A percentile compares a stretch with the other conserved stretches of the same genome.
Conservation (phyloP, 257 asterid species). For the Penstemon davidsonii region DNA sequence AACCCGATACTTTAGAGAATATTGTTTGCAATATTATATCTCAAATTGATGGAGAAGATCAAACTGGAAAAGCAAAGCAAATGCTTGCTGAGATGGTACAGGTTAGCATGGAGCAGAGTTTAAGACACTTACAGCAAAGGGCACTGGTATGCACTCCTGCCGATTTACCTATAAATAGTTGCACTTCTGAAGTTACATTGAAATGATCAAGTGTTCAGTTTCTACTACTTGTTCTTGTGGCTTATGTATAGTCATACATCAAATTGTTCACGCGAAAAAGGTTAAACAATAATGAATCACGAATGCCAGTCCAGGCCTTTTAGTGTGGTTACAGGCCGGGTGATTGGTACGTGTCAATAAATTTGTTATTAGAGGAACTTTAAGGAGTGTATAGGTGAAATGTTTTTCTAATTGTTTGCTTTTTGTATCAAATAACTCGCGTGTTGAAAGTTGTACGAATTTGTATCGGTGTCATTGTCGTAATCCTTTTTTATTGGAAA, state of each 20-base stretch:
- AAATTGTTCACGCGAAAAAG: not conserved
- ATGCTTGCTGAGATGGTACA: slow-evolving; percentile 97
- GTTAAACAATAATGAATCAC: slow-evolving; percentile 12
- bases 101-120: slow-evolving; percentile 97
- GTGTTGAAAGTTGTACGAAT: slow-evolving; percentile 23
- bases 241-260: not conserved
- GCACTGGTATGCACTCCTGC: slow-evolving; percentile 69
- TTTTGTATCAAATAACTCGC: slow-evolving; percentile 21
- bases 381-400: slow-evolving; percentile 24
- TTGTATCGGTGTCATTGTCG: not conserved
- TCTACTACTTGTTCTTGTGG: not conserved
- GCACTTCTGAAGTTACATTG: slow-evolving; percentile 57
- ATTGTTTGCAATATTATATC: slow-evolving; percentile 73
- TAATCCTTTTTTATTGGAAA: not conserved
- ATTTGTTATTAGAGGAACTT: slow-evolving; percentile 17
- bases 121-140: slow-evolving; percentile 71
- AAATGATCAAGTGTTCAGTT: slow-evolving; percentile 34
- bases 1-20: slow-evolving; percentile 73
- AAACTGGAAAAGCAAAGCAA: slow-evolving; percentile 74
- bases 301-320: slow-evolving; percentile 76
- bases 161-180: slow-evolving; percentile 49
- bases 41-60: slow-evolving; percentile 76
- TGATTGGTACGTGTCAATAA: slow-evolving; percentile 70
- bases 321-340: slow-evolving; percentile 40
- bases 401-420: slow-evolving; percentile 11